phyloP scores from a whole-genome alignment of 257 asterid species.

The Salvia splendens region DNA sequence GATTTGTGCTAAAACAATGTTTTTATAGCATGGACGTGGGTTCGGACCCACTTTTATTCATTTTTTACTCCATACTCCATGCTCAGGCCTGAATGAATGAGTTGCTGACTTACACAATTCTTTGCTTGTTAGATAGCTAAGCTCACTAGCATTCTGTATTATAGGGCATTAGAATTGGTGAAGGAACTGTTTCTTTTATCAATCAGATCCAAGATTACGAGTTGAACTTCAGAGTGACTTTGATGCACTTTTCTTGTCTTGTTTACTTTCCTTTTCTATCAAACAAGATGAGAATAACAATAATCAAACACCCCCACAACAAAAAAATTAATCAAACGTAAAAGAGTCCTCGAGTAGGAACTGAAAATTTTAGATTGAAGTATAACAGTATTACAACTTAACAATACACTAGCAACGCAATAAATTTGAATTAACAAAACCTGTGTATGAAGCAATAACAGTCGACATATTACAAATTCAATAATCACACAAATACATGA shows the following conservation, averaged over 20 bases:
- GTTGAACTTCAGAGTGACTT: not conserved
- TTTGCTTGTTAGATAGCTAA: not conserved
- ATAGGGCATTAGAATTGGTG: not conserved
- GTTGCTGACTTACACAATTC: not conserved
- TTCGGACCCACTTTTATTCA: too few species aligned
- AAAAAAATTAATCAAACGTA: conserved; percentile 1
- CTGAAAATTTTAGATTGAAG: conserved; percentile 17
- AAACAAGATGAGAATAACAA: not conserved
- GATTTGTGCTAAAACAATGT: too few species aligned
- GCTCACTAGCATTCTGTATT: not conserved
- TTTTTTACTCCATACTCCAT: too few species aligned
- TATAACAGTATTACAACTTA: conserved; percentile 23
- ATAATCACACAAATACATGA: conserved; percentile 28
- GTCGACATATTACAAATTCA: conserved; percentile 21
- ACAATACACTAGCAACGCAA: conserved; percentile 11
- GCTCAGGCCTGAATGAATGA: conserved; percentile 33
- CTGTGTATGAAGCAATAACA: not conserved
- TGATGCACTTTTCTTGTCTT: not conserved
- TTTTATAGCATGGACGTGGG: too few species aligned
- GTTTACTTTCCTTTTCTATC: not conserved
- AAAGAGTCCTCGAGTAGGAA: not conserved
- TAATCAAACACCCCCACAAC: not conserved
- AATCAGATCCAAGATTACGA: not conserved
- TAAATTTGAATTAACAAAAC: conserved; percentile 19
- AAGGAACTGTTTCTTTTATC: not conserved